Conservation (phyloP, 768 basidiomycete species). For the Collybia mongolica region DNA sequence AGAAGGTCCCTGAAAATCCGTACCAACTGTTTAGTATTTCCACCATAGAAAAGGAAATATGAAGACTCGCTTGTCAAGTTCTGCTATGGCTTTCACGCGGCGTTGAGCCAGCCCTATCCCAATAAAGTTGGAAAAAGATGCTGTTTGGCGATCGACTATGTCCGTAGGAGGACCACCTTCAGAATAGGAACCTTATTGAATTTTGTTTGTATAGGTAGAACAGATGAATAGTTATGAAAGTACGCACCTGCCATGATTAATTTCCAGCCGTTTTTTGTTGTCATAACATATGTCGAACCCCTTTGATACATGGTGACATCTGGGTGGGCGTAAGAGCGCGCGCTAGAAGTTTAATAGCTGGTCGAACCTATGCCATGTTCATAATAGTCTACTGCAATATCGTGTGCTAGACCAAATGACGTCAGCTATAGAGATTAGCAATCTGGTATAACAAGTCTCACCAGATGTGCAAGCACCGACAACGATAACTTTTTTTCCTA, state of each 20-base stretch:
- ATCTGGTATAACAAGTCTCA: slow-evolving; percentile 7
- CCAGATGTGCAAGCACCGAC: slow-evolving; percentile 66
- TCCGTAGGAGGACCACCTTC: slow-evolving; percentile 49
- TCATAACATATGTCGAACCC: slow-evolving; percentile 31
- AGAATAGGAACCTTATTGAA: slow-evolving; percentile 34
- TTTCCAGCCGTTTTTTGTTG: slow-evolving; percentile 18
- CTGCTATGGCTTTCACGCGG: slow-evolving; percentile 39
- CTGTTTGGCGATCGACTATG: slow-evolving; percentile 47
- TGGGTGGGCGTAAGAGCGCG: slow-evolving; percentile 14
- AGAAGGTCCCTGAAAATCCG: slow-evolving; percentile 38
- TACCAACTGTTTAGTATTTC: background rate
- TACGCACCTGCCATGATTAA: slow-evolving; percentile 21
- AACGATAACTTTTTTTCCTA: slow-evolving; percentile 70
- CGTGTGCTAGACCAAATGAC: slow-evolving; percentile 33
- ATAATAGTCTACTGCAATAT: slow-evolving; percentile 42
- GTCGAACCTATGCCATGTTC: slow-evolving; percentile 39
- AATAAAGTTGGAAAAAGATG: slow-evolving; percentile 42
- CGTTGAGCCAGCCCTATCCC: slow-evolving; percentile 28
- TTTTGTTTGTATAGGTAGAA: background rate
- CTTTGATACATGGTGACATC: slow-evolving; percentile 64
- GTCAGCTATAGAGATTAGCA: slow-evolving; percentile 3
- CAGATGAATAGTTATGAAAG: background rate
- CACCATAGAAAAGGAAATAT: background rate
- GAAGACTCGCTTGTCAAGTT: slow-evolving; percentile 49
- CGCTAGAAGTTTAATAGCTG: background rate